Conservation (phyloP, 75 land plant species). For the Cupressus sempervirens region DNA sequence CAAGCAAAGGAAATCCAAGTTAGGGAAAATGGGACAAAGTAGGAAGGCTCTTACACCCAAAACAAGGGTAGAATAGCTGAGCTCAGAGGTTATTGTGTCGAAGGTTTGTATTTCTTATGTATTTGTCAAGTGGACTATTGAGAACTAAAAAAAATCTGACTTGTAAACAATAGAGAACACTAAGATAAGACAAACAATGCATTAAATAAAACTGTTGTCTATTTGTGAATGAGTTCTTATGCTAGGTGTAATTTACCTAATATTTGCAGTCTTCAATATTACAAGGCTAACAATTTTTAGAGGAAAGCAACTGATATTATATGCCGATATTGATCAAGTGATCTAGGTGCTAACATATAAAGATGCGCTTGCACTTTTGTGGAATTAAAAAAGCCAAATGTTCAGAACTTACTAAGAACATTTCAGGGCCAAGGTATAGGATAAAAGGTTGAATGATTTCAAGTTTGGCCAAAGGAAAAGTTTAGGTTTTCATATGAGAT, state of each 20-base stretch:
- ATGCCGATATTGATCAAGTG: background rate
- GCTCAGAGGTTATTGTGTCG: background rate
- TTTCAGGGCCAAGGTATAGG: background rate
- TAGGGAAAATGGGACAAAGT: conserved; percentile 33
- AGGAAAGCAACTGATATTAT: background rate
- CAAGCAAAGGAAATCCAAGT: conserved; percentile 66
- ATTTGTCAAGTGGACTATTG: background rate
- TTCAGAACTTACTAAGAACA: background rate
- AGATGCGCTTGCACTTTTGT: background rate
- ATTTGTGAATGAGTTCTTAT: background rate
- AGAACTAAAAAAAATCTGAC: background rate
- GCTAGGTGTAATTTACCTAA: background rate
- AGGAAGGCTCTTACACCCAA: conserved; percentile 22
- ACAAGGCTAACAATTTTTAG: background rate
- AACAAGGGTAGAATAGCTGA: background rate
- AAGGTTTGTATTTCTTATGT: background rate
- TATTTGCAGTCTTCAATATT: background rate
- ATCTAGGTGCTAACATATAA: background rate
- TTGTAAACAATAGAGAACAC: background rate
- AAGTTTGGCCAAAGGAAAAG: background rate
- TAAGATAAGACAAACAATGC: background rate
- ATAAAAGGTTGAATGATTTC: background rate
- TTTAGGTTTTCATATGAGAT: background rate
- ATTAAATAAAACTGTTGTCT: background rate
- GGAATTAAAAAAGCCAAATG: background rate